A percentile compares a stretch with the other conserved stretches of the same genome.
Conservation (phyloP, 106 monocot species). For the Agapanthus africanus region DNA sequence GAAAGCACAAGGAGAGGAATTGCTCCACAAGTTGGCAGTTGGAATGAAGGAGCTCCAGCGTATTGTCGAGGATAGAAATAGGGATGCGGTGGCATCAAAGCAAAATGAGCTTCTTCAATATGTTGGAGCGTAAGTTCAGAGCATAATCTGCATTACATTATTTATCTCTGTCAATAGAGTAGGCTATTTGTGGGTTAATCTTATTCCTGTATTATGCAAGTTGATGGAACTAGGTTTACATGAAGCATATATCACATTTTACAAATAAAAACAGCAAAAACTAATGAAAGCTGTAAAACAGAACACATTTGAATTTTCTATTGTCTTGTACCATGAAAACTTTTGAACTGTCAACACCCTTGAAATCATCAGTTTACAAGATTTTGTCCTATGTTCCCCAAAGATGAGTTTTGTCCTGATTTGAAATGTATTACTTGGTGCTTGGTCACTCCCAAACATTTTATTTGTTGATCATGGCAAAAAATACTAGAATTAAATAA, state of each 20-base stretch:
- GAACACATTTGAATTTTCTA: not conserved
- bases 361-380: not conserved
- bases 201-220: not conserved
- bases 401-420: no score
- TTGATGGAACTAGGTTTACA: not conserved
- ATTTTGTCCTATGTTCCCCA: not conserved
- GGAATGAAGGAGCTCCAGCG: conserved; percentile 76
- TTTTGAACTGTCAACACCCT: not conserved
- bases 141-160: not conserved
- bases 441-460: not conserved
- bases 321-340: not conserved
- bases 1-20: conserved; percentile 62
- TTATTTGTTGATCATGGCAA: not conserved
- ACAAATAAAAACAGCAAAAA: not conserved
- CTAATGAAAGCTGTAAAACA: not conserved
- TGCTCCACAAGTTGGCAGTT: conserved; percentile 57
- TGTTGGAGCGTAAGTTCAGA: conserved; percentile 67
- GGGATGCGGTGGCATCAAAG: conserved; percentile 80
- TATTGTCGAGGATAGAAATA: conserved; percentile 73
- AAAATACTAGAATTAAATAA: not conserved
- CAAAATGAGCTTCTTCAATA: conserved; percentile 94
- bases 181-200: not conserved
- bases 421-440: no score
- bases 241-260: not conserved
- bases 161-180: not conserved